A percentile compares a stretch with the other conserved stretches of the same genome.
These are phyloP conservation scores for Rhodosporidiobolus sp. DNA, from an alignment of 768 basidiomycete species.

Conservation along the genomic window DNA sequence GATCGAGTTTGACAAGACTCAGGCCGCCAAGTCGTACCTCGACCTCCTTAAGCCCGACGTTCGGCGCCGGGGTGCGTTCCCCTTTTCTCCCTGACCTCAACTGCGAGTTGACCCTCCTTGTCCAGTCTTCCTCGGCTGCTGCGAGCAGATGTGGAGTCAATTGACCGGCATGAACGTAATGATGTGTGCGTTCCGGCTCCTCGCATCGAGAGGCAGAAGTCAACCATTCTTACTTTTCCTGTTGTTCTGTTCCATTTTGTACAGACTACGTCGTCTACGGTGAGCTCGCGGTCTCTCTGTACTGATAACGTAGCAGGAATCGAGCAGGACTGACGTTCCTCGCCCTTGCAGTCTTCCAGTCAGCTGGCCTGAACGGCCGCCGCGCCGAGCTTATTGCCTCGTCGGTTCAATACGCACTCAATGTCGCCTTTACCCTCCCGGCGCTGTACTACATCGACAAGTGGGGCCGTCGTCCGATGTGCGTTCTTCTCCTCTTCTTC, in stretches of 20 bases:
- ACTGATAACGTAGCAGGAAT: no score
- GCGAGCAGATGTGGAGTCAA: slow-evolving; percentile 54
- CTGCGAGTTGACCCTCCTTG: no score
- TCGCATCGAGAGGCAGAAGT: no score
- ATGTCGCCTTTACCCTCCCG: slow-evolving; percentile 39
- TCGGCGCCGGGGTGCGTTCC: no score
- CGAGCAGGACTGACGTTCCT: slow-evolving; percentile 13
- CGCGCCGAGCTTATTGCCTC: slow-evolving; percentile 71
- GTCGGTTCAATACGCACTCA: slow-evolving; percentile 59
- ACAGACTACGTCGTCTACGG: not conserved
- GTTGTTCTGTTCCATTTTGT: no score
- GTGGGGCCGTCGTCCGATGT: slow-evolving; percentile 70
- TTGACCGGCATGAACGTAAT: slow-evolving; percentile 67
- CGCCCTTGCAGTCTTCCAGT: slow-evolving; percentile 68
- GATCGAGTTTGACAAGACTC: slow-evolving; percentile 53
- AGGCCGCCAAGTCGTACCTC: slow-evolving; percentile 60
- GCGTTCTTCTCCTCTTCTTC: no score
- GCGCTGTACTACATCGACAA: slow-evolving; percentile 66
- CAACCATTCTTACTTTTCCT: no score
- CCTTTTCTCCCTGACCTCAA: no score
- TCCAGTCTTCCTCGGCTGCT: not conserved
- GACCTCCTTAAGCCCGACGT: slow-evolving; percentile 66
- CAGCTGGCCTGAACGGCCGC: slow-evolving; percentile 69
- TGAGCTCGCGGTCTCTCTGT: not conserved
- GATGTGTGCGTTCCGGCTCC: slow-evolving; percentile 54